Evolutionary conservation across 805 yeast genomes (phyloP).

Genomic region (Hanseniaspora lachancei): DNA sequence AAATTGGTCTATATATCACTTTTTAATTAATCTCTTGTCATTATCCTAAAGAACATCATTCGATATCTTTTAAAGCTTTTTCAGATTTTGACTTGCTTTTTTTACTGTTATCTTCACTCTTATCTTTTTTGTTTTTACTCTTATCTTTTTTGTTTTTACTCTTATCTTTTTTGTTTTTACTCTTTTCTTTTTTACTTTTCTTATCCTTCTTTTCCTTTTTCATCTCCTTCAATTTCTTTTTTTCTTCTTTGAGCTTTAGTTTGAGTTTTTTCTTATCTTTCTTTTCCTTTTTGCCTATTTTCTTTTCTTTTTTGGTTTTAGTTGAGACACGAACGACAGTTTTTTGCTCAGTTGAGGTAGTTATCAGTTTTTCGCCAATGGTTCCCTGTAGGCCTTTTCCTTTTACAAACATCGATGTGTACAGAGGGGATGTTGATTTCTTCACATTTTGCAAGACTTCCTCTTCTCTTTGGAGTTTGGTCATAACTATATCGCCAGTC

Average conservation of each 20-base stretch:
- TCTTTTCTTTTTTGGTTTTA: conserved; percentile 7
- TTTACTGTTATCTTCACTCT: conserved; percentile 17
- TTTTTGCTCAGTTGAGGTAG: conserved; percentile 10
- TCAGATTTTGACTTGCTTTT: conserved; percentile 18
- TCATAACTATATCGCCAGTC: conserved; percentile 32
- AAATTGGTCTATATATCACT: background rate
- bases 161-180: conserved; percentile 14
- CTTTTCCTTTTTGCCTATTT: conserved; percentile 15
- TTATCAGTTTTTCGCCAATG: conserved; percentile 27
- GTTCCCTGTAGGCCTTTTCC: conserved; percentile 83
- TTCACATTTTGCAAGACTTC: conserved; percentile 36
- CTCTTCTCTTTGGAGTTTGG: conserved; percentile 36
- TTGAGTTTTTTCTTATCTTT: conserved; percentile 16
- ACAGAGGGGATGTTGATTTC: conserved; percentile 55
- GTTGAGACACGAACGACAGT: conserved; percentile 11
- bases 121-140: background rate
- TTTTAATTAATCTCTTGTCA: too few relatives aligned
- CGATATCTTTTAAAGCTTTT: conserved; percentile 13
- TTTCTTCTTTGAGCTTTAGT: conserved; percentile 14
- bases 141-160: conserved; percentile 12
- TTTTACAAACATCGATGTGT: conserved; percentile 61
- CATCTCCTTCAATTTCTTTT: conserved; percentile 16
- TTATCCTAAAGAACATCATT: too few relatives aligned
- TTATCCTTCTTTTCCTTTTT: conserved; percentile 15
- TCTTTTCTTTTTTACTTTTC: conserved; percentile 12